A percentile compares a stretch with the other conserved stretches of the same genome.
These are phyloP conservation scores for Coniferiporia sulphurascens DNA, from an alignment of 1,284 basidiomycete species.

Conservation along the genomic window DNA sequence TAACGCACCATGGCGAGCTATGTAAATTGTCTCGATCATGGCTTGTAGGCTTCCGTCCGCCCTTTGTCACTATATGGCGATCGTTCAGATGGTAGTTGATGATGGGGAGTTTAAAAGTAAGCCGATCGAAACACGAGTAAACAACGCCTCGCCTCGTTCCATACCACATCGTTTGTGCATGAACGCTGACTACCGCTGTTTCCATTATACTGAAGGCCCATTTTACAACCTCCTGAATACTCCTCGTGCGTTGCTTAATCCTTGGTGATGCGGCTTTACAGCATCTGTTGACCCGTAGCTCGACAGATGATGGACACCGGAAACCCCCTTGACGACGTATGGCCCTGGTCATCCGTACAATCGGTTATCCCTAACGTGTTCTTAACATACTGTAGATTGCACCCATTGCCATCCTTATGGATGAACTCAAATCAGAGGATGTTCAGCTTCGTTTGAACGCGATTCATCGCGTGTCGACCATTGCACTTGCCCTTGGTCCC, in stretches of 20 bases:
- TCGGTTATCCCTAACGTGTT: constrained; percentile 20
- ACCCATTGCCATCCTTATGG: constrained; percentile 87
- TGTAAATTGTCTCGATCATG: constrained; percentile 66
- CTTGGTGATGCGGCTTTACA: too few species aligned
- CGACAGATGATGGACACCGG: constrained; percentile 51
- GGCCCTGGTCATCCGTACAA: constrained; percentile 25
- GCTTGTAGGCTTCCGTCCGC: not conserved
- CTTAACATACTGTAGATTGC: constrained; percentile 51
- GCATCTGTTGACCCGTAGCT: not conserved
- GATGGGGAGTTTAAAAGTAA: not conserved
- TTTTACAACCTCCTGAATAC: constrained; percentile 2
- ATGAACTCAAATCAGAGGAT: constrained; percentile 94
- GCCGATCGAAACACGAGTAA: constrained; percentile 3
- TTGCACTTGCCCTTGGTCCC: constrained; percentile 94
- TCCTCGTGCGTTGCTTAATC: not conserved
- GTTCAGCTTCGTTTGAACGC: constrained; percentile 93
- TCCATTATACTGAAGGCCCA: not conserved
- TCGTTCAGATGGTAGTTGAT: not conserved
- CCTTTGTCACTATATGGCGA: not conserved
- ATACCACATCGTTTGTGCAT: constrained; percentile 20
- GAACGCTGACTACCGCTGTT: constrained; percentile 19
- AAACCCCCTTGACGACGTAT: constrained; percentile 53
- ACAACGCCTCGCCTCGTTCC: constrained; percentile 4
- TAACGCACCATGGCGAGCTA: constrained; percentile 68
- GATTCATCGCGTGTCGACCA: constrained; percentile 97